Evolutionary conservation across 192 early-diverging fungal genomes (phyloP).

Genomic region (Funneliformis mosseae): DNA sequence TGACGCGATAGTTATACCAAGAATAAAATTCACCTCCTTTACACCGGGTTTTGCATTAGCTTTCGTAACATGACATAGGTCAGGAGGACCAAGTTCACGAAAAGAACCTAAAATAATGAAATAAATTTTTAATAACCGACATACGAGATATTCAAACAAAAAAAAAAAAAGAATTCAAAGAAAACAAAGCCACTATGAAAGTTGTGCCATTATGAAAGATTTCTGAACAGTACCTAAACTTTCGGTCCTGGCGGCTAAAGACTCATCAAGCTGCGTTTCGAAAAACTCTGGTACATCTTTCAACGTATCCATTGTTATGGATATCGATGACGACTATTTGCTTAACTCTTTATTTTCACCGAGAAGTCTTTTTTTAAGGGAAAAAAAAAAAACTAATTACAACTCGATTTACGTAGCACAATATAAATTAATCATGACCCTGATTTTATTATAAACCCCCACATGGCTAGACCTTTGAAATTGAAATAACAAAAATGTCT

Average conservation of each 20-base stretch:
- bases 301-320: slow-evolving; percentile 57
- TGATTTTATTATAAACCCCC: neutral
- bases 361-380: neutral
- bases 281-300: slow-evolving; percentile 96
- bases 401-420: too few relatives aligned
- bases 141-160: slow-evolving; percentile 7
- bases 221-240: slow-evolving; percentile 71
- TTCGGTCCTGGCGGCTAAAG: slow-evolving; percentile 84
- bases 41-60: slow-evolving; percentile 77
- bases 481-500: neutral
- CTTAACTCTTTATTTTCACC: neutral
- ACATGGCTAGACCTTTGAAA: neutral
- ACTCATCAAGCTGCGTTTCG: slow-evolving; percentile 90
- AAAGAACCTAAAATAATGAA: slow-evolving; percentile 60
- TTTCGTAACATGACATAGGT: slow-evolving; percentile 96
- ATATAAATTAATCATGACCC: neutral
- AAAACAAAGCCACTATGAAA: neutral
- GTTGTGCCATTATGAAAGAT: neutral
- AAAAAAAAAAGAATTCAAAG: neutral
- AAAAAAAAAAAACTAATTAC: too few relatives aligned
- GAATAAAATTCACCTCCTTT: slow-evolving; percentile 63
- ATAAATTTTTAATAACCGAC: neutral
- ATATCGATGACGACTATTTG: neutral
- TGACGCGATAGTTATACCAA: neutral
- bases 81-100: slow-evolving; percentile 95